A percentile compares a stretch with the other conserved stretches of the same genome.
These are phyloP conservation scores for Puccinellia tenuiflora DNA, from an alignment of 176 grass and related monocot genomes.

Conservation along the genomic window DNA sequence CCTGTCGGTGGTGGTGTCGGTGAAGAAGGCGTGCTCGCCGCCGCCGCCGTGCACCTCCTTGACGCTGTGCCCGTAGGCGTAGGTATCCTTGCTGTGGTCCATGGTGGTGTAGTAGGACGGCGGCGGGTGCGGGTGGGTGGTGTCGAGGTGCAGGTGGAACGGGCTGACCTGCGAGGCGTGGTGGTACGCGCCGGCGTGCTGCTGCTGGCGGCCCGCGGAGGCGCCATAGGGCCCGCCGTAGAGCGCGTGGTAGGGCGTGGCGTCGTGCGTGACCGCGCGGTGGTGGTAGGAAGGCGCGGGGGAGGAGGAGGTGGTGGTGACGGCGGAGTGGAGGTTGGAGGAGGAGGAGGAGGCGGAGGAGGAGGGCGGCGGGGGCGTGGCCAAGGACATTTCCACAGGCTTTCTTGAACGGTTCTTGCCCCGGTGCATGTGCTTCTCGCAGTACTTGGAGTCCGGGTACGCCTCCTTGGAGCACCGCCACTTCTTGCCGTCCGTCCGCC, in stretches of 20 bases:
- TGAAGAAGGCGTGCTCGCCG: conserved; percentile 72
- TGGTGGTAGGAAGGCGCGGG: conserved; percentile 16
- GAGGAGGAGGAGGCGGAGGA: conserved; percentile 28
- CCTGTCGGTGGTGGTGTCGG: conserved; percentile 36
- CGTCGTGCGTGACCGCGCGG: conserved; percentile 26
- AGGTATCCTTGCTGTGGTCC: conserved; percentile 24
- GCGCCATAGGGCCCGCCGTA: conserved; percentile 38
- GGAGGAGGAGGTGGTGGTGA: conserved; percentile 18
- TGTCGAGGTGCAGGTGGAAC: conserved; percentile 43
- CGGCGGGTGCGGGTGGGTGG: conserved; percentile 46
- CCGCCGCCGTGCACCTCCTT: conserved; percentile 50
- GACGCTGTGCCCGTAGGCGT: conserved; percentile 51
- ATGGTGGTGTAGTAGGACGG: conserved; percentile 39
- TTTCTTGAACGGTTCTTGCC: conserved; percentile 99
- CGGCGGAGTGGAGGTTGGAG: conserved; percentile 9
- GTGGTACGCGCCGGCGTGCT: not conserved
- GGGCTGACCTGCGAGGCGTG: conserved; percentile 28
- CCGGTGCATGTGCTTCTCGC: conserved; percentile 98
- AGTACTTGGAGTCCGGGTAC: conserved; percentile 94
- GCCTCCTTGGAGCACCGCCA: conserved; percentile 97
- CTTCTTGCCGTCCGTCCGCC: conserved; percentile 94
- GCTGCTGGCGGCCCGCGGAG: not conserved
- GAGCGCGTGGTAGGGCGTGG: conserved; percentile 33
- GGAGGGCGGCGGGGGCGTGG: conserved; percentile 32
- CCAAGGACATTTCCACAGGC: conserved; percentile 99